Conservation (phyloP, 805 yeast species). For the Ogataea angusta region DNA sequence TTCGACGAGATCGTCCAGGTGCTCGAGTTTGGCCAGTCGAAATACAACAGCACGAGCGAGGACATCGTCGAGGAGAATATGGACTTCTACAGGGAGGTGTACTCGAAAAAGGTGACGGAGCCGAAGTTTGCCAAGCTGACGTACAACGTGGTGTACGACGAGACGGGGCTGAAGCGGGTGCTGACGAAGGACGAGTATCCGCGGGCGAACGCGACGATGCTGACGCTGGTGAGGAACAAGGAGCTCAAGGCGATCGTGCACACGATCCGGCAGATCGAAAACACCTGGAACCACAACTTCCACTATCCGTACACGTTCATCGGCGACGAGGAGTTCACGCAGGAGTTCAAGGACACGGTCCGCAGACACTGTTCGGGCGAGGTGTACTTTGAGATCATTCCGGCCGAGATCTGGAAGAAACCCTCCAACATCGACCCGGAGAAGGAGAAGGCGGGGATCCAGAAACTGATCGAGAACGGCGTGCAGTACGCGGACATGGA, state of each 20-base stretch:
- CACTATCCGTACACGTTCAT: constrained; percentile 93
- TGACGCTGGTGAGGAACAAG: constrained; percentile 72
- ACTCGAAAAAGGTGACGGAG: constrained; percentile 32
- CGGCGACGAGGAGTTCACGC: constrained; percentile 77
- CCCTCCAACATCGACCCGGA: constrained; percentile 42
- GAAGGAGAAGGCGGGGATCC: constrained; percentile 38
- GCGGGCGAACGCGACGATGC: constrained; percentile 69
- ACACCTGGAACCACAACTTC: constrained; percentile 68
- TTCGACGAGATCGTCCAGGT: constrained; percentile 26
- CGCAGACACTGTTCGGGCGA: constrained; percentile 44
- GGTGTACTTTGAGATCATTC: constrained; percentile 51
- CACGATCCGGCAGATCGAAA: constrained; percentile 63
- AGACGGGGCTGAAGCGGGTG: constrained; percentile 26
- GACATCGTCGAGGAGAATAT: constrained; percentile 32
- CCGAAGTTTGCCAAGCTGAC: constrained; percentile 33
- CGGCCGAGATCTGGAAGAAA: constrained; percentile 47
- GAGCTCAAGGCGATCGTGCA: constrained; percentile 52
- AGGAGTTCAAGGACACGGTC: constrained; percentile 63
- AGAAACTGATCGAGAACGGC: constrained; percentile 35
- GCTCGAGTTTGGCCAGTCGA: constrained; percentile 23
- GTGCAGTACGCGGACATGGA: constrained; percentile 60
- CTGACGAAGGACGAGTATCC: constrained; percentile 31
- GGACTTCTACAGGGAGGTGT: constrained; percentile 35
- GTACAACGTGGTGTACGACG: constrained; percentile 29
- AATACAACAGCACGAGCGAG: constrained; percentile 24